Percentiles rank a stretch among this genome's conserved stretches.
These are phyloP conservation scores for Trapa incisa DNA, from an alignment of 345 rosid genomes.

Conservation along the genomic window DNA sequence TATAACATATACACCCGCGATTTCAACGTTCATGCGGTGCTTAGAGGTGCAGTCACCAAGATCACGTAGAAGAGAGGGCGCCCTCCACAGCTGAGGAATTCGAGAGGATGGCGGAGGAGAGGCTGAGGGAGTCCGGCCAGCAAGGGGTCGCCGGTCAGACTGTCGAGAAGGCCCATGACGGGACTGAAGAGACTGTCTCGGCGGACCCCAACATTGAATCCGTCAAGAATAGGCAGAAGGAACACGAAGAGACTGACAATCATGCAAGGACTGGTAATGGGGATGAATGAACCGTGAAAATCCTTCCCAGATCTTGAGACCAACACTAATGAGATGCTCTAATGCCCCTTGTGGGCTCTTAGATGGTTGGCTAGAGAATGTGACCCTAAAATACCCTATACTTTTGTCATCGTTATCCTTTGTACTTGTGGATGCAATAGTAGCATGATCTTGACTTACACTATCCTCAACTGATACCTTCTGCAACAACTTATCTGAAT, in stretches of 20 bases:
- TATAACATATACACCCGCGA: no score
- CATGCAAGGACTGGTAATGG: background rate
- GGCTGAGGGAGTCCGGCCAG: conserved; percentile 11
- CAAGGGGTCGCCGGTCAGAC: conserved; percentile 24
- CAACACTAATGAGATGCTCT: no score
- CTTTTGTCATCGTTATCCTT: no score
- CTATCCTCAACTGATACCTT: no score
- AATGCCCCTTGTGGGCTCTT: no score
- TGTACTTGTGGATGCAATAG: no score
- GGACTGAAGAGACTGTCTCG: conserved; percentile 12
- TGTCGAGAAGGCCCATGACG: conserved; percentile 21
- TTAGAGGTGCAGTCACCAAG: conserved; percentile 17
- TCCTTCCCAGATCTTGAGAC: background rate
- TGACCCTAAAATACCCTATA: no score
- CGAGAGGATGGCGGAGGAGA: conserved; percentile 22
- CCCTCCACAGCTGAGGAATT: conserved; percentile 40
- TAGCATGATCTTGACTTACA: no score
- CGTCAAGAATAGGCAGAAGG: conserved; percentile 13
- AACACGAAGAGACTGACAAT: conserved; percentile 16
- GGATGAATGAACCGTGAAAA: background rate
- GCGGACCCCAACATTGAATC: conserved; percentile 14
- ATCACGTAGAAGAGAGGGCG: conserved; percentile 30
- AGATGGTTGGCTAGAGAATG: no score
- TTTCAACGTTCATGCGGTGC: background rate
- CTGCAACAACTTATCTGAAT: no score